Evolutionary conservation across 768 basidiomycete species (phyloP), one percentile per base, ranked within the genome.

Genomic region (Trametes sanguinea): DNA sequence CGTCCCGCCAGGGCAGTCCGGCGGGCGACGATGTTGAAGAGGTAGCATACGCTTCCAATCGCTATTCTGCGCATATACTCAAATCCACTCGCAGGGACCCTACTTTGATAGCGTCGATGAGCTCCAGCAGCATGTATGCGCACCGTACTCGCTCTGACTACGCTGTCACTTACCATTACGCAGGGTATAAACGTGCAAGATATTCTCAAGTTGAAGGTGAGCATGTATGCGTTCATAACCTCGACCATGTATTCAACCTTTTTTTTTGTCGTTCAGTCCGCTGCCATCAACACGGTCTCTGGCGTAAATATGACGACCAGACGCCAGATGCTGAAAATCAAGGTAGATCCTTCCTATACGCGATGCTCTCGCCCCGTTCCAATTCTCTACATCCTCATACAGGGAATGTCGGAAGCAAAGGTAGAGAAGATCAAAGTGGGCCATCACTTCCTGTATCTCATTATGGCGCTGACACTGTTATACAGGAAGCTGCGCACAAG

Each of bases 361-460:
- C 56, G n/a, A 40, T 58, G 43, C 30, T 42, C 43, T 51, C 32
- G 56, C 42, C 55, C 56, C 27, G 61, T 47, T 17, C 52, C 50
- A 50, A 43, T 8, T n/a, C 5, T 39, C 39, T 7, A 8, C 27
- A n/a, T 22, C 46, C 6, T 8, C 27, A 11, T 11, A 1, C 59
- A 95, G 93, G 95, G 95, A 45, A 88, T 96, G 83, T 95, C 95
- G 3, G 95, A 97, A 68, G 91, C 95, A 0, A 98, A 98, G 73
- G 94, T 98, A 2, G 95, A 98, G 71, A 98, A 98, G 74, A 92
- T 98, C 69, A 96, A 96, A 79, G 94, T 84, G 59, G 44, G 71
- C 64, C 60, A 43, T 3, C 13, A 7, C 62, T 27, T 22, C 47
- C 13, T 3, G 5, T 9, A n/a, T 48, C 7, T 33, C 43, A 7